These are phyloP conservation scores for Didymella pinodella DNA, from an alignment of 2,329 filamentous ascomycete genomes.

Conservation along the genomic window DNA sequence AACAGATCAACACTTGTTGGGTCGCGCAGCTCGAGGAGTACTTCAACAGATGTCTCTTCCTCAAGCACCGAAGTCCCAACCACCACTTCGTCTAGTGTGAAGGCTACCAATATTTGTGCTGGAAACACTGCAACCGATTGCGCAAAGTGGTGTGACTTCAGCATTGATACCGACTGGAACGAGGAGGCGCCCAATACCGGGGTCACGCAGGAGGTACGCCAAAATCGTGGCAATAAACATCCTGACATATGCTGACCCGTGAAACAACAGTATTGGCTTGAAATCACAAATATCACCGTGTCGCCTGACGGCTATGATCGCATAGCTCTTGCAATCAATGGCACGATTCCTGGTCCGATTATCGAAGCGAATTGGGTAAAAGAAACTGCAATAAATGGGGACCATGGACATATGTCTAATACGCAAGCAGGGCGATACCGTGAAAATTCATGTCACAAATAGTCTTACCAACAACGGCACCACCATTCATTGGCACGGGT, in stretches of 20 bases:
- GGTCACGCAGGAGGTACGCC: constrained; percentile 59
- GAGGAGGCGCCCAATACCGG: constrained; percentile 59
- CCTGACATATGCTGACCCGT: no score
- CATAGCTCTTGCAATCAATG: constrained; percentile 79
- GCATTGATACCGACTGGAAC: constrained; percentile 62
- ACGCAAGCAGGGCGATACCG: constrained; percentile 35
- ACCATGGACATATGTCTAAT: constrained; percentile 26
- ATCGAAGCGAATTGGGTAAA: constrained; percentile 68
- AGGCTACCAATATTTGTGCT: constrained; percentile 20
- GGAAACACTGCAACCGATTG: constrained; percentile 41
- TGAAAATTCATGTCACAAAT: constrained; percentile 42
- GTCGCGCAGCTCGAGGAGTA: no score
- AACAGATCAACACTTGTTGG: no score
- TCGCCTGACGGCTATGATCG: constrained; percentile 73
- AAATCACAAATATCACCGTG: constrained; percentile 13
- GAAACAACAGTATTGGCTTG: constrained; percentile 48
- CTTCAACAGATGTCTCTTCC: background rate
- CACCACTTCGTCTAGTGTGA: background rate
- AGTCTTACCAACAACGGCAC: constrained; percentile 54
- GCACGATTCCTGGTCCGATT: constrained; percentile 74
- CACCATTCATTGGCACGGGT: constrained; percentile 60
- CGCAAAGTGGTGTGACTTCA: constrained; percentile 56
- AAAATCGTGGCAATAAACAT: no score
- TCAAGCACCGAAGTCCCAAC: background rate
- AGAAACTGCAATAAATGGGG: constrained; percentile 41